Evolutionary conservation across 768 basidiomycete genomes (phyloP).

Genomic region (Nevesoporus exiguus): DNA sequence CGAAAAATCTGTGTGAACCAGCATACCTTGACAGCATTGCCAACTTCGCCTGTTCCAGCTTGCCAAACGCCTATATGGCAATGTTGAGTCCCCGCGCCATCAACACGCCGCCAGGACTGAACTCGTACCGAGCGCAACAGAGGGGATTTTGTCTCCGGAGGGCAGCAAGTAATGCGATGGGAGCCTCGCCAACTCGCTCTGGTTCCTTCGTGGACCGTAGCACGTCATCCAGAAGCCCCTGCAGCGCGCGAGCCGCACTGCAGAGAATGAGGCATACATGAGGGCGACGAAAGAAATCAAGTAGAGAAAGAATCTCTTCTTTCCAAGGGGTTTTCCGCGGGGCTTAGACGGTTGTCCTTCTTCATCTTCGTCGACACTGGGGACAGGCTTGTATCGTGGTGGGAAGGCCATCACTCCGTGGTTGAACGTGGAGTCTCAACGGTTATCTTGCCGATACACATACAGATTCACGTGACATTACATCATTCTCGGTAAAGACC

Average conservation of each 20-base stretch:
- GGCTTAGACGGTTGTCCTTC: background rate
- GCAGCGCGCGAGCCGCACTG: conserved; percentile 16
- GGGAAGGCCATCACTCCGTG: conserved; percentile 19
- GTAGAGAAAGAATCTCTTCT: conserved; percentile 26
- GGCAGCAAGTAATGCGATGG: conserved; percentile 56
- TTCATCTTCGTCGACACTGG: conserved; percentile 16
- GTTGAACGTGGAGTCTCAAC: too few species aligned
- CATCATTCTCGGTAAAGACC: too few species aligned
- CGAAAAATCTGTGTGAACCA: too few species aligned
- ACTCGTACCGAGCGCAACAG: conserved; percentile 56
- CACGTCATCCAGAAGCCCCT: conserved; percentile 21
- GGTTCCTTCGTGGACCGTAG: conserved; percentile 18
- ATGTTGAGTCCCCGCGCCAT: conserved; percentile 1
- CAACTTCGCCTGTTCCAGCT: conserved; percentile 55
- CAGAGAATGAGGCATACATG: conserved; percentile 23
- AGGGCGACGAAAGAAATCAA: conserved; percentile 17
- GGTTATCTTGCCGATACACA: too few species aligned
- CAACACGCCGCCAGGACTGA: background rate
- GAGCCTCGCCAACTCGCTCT: conserved; percentile 23
- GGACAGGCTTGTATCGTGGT: conserved; percentile 25
- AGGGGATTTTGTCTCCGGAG: conserved; percentile 66
- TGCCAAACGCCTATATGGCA: conserved; percentile 56
- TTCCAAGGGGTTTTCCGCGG: background rate
- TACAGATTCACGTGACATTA: too few species aligned
- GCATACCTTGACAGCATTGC: conserved; percentile 58